Percentiles rank a stretch among this genome's conserved stretches.
Evolutionary conservation across 352 stramenopile genomes (phyloP).

Genomic region (Pythium brachiatum): DNA sequence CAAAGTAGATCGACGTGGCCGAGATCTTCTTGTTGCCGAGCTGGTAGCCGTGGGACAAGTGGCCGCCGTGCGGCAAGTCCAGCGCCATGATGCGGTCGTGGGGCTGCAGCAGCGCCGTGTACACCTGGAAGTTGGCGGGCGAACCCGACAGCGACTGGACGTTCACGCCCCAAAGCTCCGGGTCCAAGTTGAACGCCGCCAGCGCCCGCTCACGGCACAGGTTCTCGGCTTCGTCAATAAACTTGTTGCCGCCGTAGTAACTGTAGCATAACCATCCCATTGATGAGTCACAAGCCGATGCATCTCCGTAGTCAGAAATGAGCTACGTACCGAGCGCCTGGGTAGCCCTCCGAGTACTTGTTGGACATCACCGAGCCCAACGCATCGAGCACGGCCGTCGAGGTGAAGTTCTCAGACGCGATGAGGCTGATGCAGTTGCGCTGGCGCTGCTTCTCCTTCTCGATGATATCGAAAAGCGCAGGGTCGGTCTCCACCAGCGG

Average conservation of each 20-base stretch:
- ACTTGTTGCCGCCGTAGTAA: conserved; percentile 99
- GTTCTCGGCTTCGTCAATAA: conserved; percentile 98
- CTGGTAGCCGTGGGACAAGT: conserved; percentile 99
- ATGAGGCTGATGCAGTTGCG: conserved; percentile 98
- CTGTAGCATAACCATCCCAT: conserved; percentile 15
- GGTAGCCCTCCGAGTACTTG: conserved; percentile 99
- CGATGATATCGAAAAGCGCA: conserved; percentile 93
- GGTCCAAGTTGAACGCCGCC: conserved; percentile 96
- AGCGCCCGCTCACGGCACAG: conserved; percentile 97
- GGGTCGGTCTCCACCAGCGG: conserved; percentile 90
- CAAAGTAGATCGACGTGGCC: conserved; percentile 98
- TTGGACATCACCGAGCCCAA: conserved; percentile 99
- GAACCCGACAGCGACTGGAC: conserved; percentile 97
- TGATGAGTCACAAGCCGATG: no score
- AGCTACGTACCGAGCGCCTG: conserved; percentile 67
- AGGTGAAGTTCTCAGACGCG: conserved; percentile 99
- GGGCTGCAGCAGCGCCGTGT: conserved; percentile 97
- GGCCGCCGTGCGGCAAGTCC: conserved; percentile 97
- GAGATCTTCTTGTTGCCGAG: conserved; percentile 99
- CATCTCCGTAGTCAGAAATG: no score
- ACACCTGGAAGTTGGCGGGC: conserved; percentile 99
- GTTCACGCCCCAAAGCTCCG: conserved; percentile 95
- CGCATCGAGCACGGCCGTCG: conserved; percentile 95
- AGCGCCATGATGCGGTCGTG: conserved; percentile 99
- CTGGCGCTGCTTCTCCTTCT: conserved; percentile 98